phyloP scores from a whole-genome alignment of 768 basidiomycete species.

The Phylloporus sp. region DNA sequence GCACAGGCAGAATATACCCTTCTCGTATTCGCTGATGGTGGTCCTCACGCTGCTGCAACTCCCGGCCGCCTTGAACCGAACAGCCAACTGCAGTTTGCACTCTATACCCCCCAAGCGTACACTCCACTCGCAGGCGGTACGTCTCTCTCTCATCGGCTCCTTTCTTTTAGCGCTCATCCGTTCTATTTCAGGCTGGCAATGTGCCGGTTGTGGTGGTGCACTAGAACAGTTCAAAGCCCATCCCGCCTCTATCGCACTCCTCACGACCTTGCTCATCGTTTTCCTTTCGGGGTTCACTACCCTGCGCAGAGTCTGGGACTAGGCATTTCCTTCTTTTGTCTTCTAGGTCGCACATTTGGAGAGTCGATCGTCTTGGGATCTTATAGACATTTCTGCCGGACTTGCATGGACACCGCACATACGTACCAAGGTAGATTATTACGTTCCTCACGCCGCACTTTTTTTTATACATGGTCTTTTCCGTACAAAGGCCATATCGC shows the following conservation, averaged over 20 bases:
- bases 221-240: constrained; percentile 28
- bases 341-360: background rate
- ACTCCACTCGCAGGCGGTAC: constrained; percentile 46
- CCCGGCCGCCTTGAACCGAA: constrained; percentile 55
- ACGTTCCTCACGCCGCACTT: constrained; percentile 22
- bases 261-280: constrained; percentile 29
- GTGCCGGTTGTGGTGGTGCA: constrained; percentile 27
- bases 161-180: background rate
- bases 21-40: constrained; percentile 51
- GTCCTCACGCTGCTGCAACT: constrained; percentile 42
- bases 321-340: constrained; percentile 1
- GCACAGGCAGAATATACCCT: constrained; percentile 58
- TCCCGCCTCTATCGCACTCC: constrained; percentile 30
- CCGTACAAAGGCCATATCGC: constrained; percentile 9
- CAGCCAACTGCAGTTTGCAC: constrained; percentile 49
- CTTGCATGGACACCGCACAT: constrained; percentile 28
- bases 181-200: constrained; percentile 24
- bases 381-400: constrained; percentile 24
- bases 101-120: constrained; percentile 57
- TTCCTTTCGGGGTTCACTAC: constrained; percentile 34
- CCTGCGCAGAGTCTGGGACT: constrained; percentile 29
- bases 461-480: constrained; percentile 16
- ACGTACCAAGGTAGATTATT: constrained; percentile 27
- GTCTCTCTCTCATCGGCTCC: background rate
- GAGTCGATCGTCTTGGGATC: constrained; percentile 11